A percentile compares a stretch with the other conserved stretches of the same genome.
phyloP scores from a whole-genome alignment of 1,139 yeast genomes.

The Protomyces lactucae-debilis region DNA sequence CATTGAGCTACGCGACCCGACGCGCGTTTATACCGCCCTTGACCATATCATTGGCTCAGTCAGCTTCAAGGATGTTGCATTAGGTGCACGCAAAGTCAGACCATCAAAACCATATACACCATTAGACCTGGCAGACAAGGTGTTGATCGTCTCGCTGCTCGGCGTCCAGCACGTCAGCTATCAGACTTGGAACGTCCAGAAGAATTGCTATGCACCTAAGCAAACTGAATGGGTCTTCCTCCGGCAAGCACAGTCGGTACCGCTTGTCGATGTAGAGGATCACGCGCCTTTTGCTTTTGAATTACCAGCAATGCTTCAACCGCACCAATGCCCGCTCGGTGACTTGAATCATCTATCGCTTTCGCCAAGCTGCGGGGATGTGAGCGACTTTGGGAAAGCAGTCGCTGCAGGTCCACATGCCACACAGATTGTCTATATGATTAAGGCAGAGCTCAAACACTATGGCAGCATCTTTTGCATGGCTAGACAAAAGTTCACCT shows the following conservation, averaged over 20 bases:
- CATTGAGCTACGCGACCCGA: neutral
- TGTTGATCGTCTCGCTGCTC: slow-evolving; percentile 3
- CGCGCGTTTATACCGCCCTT: neutral
- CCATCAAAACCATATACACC: neutral
- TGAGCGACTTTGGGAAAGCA: neutral
- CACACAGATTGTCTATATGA: slow-evolving; percentile 4
- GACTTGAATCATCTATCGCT: slow-evolving; percentile 3
- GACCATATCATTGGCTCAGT: neutral
- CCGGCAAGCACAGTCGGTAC: neutral
- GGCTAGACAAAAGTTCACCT: neutral
- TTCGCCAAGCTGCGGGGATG: slow-evolving; percentile 4
- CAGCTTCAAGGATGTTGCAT: neutral
- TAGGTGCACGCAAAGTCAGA: neutral
- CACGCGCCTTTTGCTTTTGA: slow-evolving; percentile 7
- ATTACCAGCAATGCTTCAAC: slow-evolving; percentile 15
- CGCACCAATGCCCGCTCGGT: slow-evolving; percentile 18
- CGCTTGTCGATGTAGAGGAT: neutral
- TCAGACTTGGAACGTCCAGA: neutral
- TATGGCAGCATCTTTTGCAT: neutral
- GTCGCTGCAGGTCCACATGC: neutral
- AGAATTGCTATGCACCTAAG: neutral
- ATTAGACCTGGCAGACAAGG: neutral
- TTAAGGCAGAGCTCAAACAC: slow-evolving; percentile 8
- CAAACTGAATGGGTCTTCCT: slow-evolving; percentile 14
- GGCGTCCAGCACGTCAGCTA: slow-evolving; percentile 6